A percentile compares a stretch with the other conserved stretches of the same genome.
phyloP scores from a whole-genome alignment of 495 filamentous ascomycete genomes.

The Rostrohypoxylon terebratum region DNA sequence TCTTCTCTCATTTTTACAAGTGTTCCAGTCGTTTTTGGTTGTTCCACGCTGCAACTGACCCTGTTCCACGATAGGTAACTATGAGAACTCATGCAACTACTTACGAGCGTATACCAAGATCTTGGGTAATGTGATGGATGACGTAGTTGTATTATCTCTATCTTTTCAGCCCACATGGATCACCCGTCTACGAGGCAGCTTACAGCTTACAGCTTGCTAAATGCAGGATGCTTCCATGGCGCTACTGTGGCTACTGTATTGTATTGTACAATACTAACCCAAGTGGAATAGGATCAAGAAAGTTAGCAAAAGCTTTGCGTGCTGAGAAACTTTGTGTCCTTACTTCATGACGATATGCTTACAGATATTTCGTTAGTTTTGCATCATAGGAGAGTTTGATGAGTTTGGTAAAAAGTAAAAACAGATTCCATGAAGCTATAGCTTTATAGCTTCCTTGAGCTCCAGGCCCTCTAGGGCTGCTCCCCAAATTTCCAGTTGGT shows the following conservation, averaged over 20 bases:
- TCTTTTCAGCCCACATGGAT: neutral
- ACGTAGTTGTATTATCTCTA: neutral
- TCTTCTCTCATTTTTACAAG: no score
- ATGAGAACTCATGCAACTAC: no score
- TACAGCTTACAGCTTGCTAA: neutral
- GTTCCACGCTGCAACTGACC: no score
- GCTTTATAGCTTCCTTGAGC: conserved; percentile 3
- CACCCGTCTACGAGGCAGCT: neutral
- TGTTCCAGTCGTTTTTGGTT: no score
- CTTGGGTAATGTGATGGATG: neutral
- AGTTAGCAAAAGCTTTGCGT: neutral
- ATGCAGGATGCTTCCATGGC: neutral
- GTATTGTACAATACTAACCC: no score
- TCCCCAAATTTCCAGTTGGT: neutral
- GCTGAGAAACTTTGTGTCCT: neutral
- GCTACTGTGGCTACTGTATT: no score
- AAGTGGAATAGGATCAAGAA: conserved; percentile 2
- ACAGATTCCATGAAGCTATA: neutral
- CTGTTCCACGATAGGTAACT: no score
- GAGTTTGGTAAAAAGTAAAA: neutral
- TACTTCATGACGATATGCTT: neutral
- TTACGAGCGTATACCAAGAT: neutral
- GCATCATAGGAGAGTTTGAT: neutral
- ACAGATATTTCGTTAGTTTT: neutral
- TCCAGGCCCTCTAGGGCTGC: neutral